Evolutionary conservation across 495 filamentous ascomycete genomes (phyloP).

Genomic region (Evansstolkia leycettana): DNA sequence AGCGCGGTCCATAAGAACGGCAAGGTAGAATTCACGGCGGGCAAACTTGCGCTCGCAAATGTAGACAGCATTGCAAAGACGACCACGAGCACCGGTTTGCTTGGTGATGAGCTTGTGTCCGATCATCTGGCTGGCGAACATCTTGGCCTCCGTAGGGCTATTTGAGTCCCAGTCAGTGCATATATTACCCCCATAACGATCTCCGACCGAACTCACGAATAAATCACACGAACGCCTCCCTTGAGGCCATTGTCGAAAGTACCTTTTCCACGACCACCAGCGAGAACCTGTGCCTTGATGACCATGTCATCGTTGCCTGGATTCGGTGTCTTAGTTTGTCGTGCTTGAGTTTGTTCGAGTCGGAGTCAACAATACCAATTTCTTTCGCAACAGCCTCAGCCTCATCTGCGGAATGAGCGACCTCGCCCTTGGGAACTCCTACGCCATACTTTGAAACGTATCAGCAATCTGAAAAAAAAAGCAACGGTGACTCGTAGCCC

Average conservation of each 20-base stretch:
- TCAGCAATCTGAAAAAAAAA: conserved; percentile 13
- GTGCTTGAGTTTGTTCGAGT: conserved; percentile 3
- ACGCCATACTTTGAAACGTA: conserved; percentile 66
- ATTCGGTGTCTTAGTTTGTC: conserved; percentile 15
- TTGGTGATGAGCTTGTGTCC: conserved; percentile 99
- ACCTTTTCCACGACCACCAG: conserved; percentile 94
- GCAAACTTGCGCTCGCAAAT: conserved; percentile 99
- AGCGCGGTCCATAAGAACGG: conserved; percentile 90
- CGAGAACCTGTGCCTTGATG: conserved; percentile 98
- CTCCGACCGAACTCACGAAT: conserved; percentile 52
- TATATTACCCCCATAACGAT: background rate
- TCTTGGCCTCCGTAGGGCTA: conserved; percentile 75
- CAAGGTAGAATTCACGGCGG: conserved; percentile 96
- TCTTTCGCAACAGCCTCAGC: conserved; percentile 83
- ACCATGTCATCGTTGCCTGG: conserved; percentile 88
- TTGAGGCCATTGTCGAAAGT: conserved; percentile 96
- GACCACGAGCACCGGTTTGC: conserved; percentile 86
- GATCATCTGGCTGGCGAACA: conserved; percentile 99
- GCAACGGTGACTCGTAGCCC: conserved; percentile 4
- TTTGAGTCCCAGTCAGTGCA: conserved; percentile 1
- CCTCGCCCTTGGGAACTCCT: conserved; percentile 77
- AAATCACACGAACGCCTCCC: conserved; percentile 96
- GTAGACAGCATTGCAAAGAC: conserved; percentile 90
- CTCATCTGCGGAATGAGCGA: conserved; percentile 71
- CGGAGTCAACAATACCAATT: conserved; percentile 45